Conservation (phyloP, 352 stramenopile species). For the Phytophthora hibernalis region DNA sequence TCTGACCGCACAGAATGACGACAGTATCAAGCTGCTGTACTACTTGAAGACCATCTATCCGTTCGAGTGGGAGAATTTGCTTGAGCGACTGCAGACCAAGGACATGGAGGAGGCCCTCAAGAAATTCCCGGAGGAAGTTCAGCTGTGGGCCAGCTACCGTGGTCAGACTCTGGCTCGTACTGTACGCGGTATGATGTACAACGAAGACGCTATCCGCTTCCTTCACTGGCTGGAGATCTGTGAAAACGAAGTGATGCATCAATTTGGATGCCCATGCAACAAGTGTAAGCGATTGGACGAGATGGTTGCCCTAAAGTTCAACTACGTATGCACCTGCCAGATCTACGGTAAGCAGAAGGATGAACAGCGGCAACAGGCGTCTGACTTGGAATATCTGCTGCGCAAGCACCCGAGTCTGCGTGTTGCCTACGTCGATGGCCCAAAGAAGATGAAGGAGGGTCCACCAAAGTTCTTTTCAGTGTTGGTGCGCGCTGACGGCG, state of each 20-base stretch:
- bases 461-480: conserved; percentile 88
- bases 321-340: conserved; percentile 90
- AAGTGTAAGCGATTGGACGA: conserved; percentile 85
- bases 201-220: conserved; percentile 87
- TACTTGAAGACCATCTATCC: conserved; percentile 94
- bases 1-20: conserved; percentile 83
- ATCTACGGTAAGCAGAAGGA: conserved; percentile 91
- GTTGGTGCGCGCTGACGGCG: conserved; percentile 71
- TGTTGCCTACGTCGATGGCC: conserved; percentile 85
- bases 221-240: conserved; percentile 90
- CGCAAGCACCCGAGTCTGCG: conserved; percentile 82
- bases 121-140: conserved; percentile 81
- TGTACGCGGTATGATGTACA: conserved; percentile 90
- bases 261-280: conserved; percentile 80
- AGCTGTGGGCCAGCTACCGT: conserved; percentile 86
- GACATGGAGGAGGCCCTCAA: conserved; percentile 88
- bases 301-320: conserved; percentile 90
- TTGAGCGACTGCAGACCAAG: conserved; percentile 79
- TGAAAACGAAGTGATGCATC: conserved; percentile 89
- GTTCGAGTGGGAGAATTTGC: conserved; percentile 87
- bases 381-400: conserved; percentile 80
- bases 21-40: conserved; percentile 96
- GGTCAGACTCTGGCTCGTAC: conserved; percentile 87
- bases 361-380: conserved; percentile 81
- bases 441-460: conserved; percentile 89